These are phyloP conservation scores for Pharnaceum exiguum DNA, from an alignment of 148 eudicot species.

Conservation along the genomic window DNA sequence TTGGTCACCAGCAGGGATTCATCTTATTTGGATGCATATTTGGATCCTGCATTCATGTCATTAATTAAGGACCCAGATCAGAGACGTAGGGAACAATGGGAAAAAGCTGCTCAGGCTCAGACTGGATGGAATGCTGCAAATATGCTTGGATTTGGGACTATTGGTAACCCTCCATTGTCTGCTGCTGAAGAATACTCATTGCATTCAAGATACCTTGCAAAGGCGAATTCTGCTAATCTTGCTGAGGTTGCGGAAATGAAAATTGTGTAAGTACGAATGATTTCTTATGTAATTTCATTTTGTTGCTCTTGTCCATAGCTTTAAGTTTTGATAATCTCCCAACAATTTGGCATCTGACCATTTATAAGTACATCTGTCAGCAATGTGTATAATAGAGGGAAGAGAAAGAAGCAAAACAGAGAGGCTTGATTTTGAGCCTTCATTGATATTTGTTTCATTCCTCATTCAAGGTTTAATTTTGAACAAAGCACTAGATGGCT, in stretches of 20 bases:
- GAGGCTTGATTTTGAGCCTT: no score
- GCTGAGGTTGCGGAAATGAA: conserved; percentile 96
- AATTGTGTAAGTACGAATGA: conserved; percentile 71
- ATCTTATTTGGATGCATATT: conserved; percentile 72
- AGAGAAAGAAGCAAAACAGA: no score
- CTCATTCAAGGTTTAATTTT: no score
- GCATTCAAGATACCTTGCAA: conserved; percentile 92
- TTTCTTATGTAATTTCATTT: neutral
- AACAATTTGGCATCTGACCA: no score
- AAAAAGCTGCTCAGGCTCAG: conserved; percentile 84
- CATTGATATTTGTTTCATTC: no score
- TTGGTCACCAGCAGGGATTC: conserved; percentile 54
- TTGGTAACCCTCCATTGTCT: conserved; percentile 82
- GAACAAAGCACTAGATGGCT: no score
- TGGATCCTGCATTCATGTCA: conserved; percentile 99
- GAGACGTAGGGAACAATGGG: conserved; percentile 88
- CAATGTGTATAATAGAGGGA: no score
- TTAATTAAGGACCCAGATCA: conserved; percentile 95
- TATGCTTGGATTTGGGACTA: conserved; percentile 85
- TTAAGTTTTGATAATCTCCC: no score
- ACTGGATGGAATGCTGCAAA: conserved; percentile 67
- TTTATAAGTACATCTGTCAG: no score
- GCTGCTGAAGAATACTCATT: conserved; percentile 96
- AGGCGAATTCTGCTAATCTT: conserved; percentile 90
- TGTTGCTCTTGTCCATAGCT: neutral